A percentile compares a stretch with the other conserved stretches of the same genome.
Conservation (phyloP, 2,329 filamentous ascomycete species). For the Colletotrichum tanaceti region DNA sequence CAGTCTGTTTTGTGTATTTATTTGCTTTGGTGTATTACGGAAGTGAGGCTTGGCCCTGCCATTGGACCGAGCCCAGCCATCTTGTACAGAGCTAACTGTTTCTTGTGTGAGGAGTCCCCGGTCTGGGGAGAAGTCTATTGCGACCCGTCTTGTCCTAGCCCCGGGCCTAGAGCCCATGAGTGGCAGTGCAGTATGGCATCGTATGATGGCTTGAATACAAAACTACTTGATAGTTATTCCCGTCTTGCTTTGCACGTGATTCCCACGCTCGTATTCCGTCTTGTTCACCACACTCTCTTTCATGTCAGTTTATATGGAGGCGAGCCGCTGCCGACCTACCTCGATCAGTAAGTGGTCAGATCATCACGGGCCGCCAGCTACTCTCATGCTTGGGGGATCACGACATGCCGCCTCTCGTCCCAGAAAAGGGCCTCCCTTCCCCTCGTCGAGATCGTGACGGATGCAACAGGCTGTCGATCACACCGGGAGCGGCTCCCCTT, state of each 20-base stretch:
- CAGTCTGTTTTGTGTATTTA: slow-evolving; percentile 35
- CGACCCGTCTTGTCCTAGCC: slow-evolving; percentile 19
- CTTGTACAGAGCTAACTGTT: slow-evolving; percentile 36
- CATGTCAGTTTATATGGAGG: background rate
- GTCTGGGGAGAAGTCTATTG: slow-evolving; percentile 1
- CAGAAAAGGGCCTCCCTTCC: background rate
- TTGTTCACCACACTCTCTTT: background rate
- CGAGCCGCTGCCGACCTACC: background rate
- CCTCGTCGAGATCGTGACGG: slow-evolving; percentile 19
- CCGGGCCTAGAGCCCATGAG: slow-evolving; percentile 7
- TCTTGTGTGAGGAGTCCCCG: slow-evolving; percentile 10
- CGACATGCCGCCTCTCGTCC: slow-evolving; percentile 2
- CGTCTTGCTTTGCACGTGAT: background rate
- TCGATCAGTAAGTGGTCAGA: background rate
- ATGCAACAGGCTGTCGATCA: slow-evolving; percentile 5
- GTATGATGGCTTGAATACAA: slow-evolving; percentile 27
- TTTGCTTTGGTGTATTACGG: slow-evolving; percentile 26
- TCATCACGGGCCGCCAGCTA: background rate
- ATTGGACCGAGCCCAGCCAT: slow-evolving; percentile 23
- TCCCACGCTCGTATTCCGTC: background rate
- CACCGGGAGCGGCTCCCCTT: background rate
- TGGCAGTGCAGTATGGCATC: slow-evolving; percentile 10
- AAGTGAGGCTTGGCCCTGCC: slow-evolving; percentile 17
- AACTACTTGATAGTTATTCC: slow-evolving; percentile 18
- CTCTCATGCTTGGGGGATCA: slow-evolving; percentile 2